phyloP scores from a whole-genome alignment of 2,329 filamentous ascomycete genomes.

The Xylariales sp. region DNA sequence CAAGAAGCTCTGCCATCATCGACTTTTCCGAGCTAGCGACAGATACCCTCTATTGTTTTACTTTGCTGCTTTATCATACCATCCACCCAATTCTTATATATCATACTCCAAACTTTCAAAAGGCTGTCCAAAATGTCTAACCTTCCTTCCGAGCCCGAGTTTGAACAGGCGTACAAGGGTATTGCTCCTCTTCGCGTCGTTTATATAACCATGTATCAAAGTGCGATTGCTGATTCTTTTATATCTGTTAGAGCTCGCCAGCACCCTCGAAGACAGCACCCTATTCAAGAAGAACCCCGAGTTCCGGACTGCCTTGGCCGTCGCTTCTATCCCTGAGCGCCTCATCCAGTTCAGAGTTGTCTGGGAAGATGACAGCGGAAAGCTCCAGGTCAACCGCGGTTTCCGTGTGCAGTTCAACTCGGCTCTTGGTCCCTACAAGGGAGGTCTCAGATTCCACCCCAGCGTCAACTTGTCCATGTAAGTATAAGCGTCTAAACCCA shows the following conservation, averaged over 20 bases:
- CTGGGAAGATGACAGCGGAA: constrained; percentile 92
- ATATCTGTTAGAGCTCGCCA: constrained; percentile 84
- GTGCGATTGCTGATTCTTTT: no score
- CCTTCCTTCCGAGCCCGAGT: constrained; percentile 87
- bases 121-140: constrained; percentile 74
- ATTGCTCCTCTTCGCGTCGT: constrained; percentile 24
- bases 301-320: constrained; percentile 84
- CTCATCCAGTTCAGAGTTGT: constrained; percentile 95
- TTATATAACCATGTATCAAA: constrained; percentile 9
- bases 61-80: no score
- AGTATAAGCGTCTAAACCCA: no score
- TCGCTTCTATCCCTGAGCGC: constrained; percentile 89
- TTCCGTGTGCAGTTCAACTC: constrained; percentile 99
- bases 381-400: constrained; percentile 87
- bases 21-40: not conserved
- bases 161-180: constrained; percentile 98
- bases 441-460: constrained; percentile 91
- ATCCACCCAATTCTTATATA: no score
- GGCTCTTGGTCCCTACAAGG: constrained; percentile 96
- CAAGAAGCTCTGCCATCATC: no score
- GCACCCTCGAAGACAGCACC: constrained; percentile 87
- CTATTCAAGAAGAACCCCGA: constrained; percentile 94
- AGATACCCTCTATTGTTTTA: no score
- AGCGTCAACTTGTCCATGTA: constrained; percentile 71
- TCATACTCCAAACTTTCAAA: no score